Conservation (phyloP, 345 rosid species). For the Lepidium sativum region DNA sequence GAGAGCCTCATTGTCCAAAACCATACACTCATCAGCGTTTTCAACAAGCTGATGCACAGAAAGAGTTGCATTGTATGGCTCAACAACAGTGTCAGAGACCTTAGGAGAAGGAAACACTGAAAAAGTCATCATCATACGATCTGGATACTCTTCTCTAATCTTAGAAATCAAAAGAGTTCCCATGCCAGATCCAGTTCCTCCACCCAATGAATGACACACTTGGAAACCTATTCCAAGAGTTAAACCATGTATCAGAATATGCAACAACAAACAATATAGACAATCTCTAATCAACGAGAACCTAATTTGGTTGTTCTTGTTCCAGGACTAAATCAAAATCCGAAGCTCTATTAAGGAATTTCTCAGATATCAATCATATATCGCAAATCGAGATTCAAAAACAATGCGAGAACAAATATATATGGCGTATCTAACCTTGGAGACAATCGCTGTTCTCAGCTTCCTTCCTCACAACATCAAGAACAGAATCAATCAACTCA, state of each 20-base stretch:
- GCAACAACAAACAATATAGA: background rate
- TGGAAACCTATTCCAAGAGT: constrained; percentile 25
- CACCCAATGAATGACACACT: constrained; percentile 35
- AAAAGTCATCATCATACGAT: constrained; percentile 37
- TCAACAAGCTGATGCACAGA: constrained; percentile 37
- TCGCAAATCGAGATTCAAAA: constrained; percentile 11
- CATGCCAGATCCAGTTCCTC: constrained; percentile 40
- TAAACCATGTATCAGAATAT: background rate
- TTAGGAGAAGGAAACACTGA: constrained; percentile 37
- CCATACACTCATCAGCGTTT: constrained; percentile 37
- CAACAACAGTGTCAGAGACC: constrained; percentile 38
- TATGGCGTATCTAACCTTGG: constrained; percentile 18
- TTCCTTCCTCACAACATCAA: constrained; percentile 33
- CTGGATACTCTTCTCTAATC: constrained; percentile 35
- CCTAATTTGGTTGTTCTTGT: background rate
- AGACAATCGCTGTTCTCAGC: constrained; percentile 36
- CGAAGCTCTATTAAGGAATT: background rate
- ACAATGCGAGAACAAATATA: background rate
- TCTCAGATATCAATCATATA: background rate
- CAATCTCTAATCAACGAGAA: background rate
- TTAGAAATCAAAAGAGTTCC: constrained; percentile 34
- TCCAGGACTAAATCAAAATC: background rate
- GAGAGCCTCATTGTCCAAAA: constrained; percentile 35
- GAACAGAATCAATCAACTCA: constrained; percentile 30
- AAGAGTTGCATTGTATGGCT: constrained; percentile 36